phyloP scores from a whole-genome alignment of 176 grass and related monocot genomes.

The Echinochloa phyllopogon region DNA sequence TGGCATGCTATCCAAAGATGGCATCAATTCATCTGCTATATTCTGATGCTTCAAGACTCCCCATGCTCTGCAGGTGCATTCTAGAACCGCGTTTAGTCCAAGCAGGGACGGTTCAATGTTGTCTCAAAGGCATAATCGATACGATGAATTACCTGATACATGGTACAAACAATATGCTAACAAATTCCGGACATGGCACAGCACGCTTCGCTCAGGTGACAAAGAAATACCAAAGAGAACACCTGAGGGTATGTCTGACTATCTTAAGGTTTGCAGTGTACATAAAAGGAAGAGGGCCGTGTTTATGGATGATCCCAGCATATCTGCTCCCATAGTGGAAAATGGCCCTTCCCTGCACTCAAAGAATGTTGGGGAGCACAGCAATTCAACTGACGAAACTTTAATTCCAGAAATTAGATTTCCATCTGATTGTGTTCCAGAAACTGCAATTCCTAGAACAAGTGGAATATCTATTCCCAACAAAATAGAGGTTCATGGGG shows the following conservation, averaged over 20 bases:
- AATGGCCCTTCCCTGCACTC: constrained; percentile 59
- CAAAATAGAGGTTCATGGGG: constrained; percentile 73
- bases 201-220: constrained; percentile 56
- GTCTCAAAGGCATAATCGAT: constrained; percentile 64
- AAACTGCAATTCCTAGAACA: constrained; percentile 76
- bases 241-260: constrained; percentile 83
- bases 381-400: constrained; percentile 68
- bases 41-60: constrained; percentile 24
- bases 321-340: constrained; percentile 41
- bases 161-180: constrained; percentile 89
- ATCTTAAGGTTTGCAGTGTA: constrained; percentile 68
- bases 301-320: constrained; percentile 58
- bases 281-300: constrained; percentile 91
- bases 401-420: constrained; percentile 91
- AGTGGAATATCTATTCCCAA: constrained; percentile 50
- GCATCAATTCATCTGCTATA: constrained; percentile 15
- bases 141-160: constrained; percentile 62
- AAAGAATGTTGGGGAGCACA: constrained; percentile 61
- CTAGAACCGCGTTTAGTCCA: constrained; percentile 61
- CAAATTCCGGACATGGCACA: constrained; percentile 72
- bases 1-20: constrained; percentile 24
- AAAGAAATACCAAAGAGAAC: constrained; percentile 91
- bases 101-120: constrained; percentile 45
- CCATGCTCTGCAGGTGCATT: constrained; percentile 56
- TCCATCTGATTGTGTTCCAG: constrained; percentile 89